Conservation (phyloP, 1,139 yeast species). For the Yamadazyma diospyri region DNA sequence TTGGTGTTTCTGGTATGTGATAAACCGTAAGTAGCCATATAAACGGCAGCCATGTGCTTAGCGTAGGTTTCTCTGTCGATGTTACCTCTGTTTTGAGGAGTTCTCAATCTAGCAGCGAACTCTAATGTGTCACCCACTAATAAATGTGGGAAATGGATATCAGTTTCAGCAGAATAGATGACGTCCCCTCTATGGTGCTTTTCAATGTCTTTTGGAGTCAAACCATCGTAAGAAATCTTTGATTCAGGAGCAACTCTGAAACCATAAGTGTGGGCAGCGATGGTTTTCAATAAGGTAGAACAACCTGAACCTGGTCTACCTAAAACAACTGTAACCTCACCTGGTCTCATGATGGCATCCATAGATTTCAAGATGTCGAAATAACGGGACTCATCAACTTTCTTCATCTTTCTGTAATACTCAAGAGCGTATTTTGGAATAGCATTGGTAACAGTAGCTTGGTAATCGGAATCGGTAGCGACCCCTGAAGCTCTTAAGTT, state of each 20-base stretch:
- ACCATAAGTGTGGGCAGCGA: slow-evolving; percentile 69
- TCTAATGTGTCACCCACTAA: slow-evolving; percentile 48
- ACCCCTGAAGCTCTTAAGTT: slow-evolving; percentile 69
- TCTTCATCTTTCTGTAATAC: slow-evolving; percentile 30
- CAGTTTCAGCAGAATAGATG: slow-evolving; percentile 50
- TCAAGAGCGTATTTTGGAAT: slow-evolving; percentile 21
- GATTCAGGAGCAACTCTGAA: slow-evolving; percentile 55
- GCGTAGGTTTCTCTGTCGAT: slow-evolving; percentile 38
- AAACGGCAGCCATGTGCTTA: slow-evolving; percentile 37
- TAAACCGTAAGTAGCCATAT: slow-evolving; percentile 40
- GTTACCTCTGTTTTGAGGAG: slow-evolving; percentile 37
- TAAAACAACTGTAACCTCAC: slow-evolving; percentile 68
- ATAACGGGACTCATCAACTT: slow-evolving; percentile 19
- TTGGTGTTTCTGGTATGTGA: slow-evolving; percentile 29
- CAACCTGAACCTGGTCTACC: slow-evolving; percentile 88
- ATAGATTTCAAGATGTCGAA: slow-evolving; percentile 30
- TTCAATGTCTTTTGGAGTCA: slow-evolving; percentile 23
- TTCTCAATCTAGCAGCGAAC: slow-evolving; percentile 38
- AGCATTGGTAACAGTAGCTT: slow-evolving; percentile 61
- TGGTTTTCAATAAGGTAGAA: slow-evolving; percentile 67
- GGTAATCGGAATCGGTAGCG: slow-evolving; percentile 77
- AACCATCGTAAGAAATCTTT: slow-evolving; percentile 31
- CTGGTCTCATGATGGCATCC: slow-evolving; percentile 44
- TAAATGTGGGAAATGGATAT: slow-evolving; percentile 50
- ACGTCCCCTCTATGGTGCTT: slow-evolving; percentile 37